Base-by-base conservation (phyloP, 1,139 yeast genomes). In the Candida pseudoviswanathii region DNA sequence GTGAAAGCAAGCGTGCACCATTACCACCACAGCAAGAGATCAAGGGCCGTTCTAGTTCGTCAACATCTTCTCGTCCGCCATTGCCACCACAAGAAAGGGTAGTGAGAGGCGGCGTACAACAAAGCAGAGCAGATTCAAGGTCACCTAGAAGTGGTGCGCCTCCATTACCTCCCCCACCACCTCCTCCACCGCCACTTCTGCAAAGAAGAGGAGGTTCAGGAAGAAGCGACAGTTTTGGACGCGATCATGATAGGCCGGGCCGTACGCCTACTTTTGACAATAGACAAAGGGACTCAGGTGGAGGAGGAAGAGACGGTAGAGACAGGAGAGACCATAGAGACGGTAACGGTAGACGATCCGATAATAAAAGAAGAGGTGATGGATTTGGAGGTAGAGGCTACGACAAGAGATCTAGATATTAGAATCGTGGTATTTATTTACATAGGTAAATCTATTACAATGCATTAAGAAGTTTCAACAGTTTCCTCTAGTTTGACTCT, bases 361-460 rank as follows among this genome's bases (percentile, higher is more conserved):
- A 44, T 40, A 57, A 57, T 34, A 70, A 71, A 48, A 60, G 77
- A 56, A 66, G 62, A 47, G 56, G 42, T 10, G 56, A 57, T 45
- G 72, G 67, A 30, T 53, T 51, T 36, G 56, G 60, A 40, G 63
- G 65, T 30, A 56, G 75, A 45, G 64, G 63, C 3, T 64, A 66
- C 51, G 74, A 69, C 34, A 73, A 73, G 54, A 70, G 66, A 53
- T 63, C 61, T 43, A 68, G 68, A 49, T 65, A 70, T 52, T 65
- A 54, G 50, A 27, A 30, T 11, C 8, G 16, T 16, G 9, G 24
- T 4, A 4, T 9, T 10, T 21, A 33, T 2, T n/a, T 33, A 33
- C 8, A 11, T 33, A 30, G 16, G 16, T 16, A 16, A 16, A 16
- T 16, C 16, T 16, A 16, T 16, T 16, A 16, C 26, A 25, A 27